Evolutionary conservation across 2,329 filamentous ascomycete species (phyloP).

Genomic region (Beauveria scarabaeidicola): DNA sequence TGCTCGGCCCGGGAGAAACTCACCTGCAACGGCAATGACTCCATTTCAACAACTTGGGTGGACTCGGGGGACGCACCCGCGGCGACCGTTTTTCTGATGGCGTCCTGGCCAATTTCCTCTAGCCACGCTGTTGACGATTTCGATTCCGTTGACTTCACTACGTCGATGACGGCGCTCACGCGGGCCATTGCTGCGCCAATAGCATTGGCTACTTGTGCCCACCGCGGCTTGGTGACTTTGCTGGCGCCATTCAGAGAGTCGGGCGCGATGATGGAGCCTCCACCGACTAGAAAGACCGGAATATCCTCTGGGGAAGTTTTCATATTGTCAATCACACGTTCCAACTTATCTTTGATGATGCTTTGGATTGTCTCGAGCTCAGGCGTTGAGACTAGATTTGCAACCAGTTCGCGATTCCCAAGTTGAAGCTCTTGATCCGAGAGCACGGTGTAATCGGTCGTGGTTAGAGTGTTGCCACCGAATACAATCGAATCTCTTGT

Average conservation of each 20-base stretch:
- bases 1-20: constrained; percentile 3
- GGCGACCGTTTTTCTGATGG: constrained; percentile 34
- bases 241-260: constrained; percentile 47
- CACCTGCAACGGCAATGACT: constrained; percentile 44
- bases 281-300: constrained; percentile 54
- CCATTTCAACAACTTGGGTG: constrained; percentile 42
- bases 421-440: constrained; percentile 26
- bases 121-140: constrained; percentile 29
- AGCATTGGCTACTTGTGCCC: constrained; percentile 54
- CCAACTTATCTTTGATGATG: constrained; percentile 42
- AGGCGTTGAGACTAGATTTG: constrained; percentile 21
- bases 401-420: constrained; percentile 31
- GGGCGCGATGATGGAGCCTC: constrained; percentile 51
- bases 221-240: constrained; percentile 46
- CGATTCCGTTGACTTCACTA: constrained; percentile 38
- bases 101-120: constrained; percentile 30
- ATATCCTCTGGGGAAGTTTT: constrained; percentile 53
- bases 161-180: constrained; percentile 47
- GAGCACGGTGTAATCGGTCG: constrained; percentile 46
- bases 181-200: constrained; percentile 55
- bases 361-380: constrained; percentile 31
- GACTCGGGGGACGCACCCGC: constrained; percentile 37
- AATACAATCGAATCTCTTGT: constrained; percentile 46
- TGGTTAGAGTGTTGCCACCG: constrained; percentile 46
- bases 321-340: constrained; percentile 51